phyloP scores from a whole-genome alignment of 345 rosid genomes.

The Nasturtium officinale region DNA sequence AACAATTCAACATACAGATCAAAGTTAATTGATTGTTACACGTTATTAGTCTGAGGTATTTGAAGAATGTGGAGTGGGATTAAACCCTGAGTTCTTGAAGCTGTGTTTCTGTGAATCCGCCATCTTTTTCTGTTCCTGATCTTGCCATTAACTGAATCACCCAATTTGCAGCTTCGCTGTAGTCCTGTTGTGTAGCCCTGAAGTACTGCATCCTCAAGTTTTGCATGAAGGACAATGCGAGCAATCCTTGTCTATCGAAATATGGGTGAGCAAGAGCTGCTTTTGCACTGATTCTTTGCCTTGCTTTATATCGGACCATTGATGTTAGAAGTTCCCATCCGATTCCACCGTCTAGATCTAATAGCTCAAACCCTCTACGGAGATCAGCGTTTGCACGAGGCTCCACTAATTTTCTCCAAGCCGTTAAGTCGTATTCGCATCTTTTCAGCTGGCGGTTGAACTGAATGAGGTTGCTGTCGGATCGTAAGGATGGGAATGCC shows the following conservation, averaged over 20 bases:
- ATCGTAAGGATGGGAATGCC: slow-evolving; percentile 86
- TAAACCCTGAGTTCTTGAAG: slow-evolving; percentile 79
- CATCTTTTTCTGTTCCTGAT: slow-evolving; percentile 87
- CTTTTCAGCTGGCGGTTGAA: slow-evolving; percentile 92
- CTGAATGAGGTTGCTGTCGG: slow-evolving; percentile 83
- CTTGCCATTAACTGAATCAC: slow-evolving; percentile 79
- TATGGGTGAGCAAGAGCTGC: slow-evolving; percentile 88
- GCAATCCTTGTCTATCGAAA: slow-evolving; percentile 74
- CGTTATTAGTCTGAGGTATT: background rate
- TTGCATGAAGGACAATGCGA: slow-evolving; percentile 84
- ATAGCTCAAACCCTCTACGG: slow-evolving; percentile 69
- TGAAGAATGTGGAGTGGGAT: slow-evolving; percentile 13
- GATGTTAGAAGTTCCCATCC: slow-evolving; percentile 97
- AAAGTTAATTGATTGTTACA: background rate
- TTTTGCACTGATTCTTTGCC: slow-evolving; percentile 87
- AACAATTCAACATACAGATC: background rate
- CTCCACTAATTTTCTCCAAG: slow-evolving; percentile 82
- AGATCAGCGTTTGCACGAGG: slow-evolving; percentile 83
- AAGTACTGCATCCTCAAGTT: slow-evolving; percentile 71
- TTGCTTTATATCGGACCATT: slow-evolving; percentile 89
- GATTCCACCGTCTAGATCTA: slow-evolving; percentile 80
- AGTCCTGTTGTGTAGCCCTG: slow-evolving; percentile 89
- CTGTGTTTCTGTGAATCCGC: slow-evolving; percentile 96
- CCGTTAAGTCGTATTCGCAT: slow-evolving; percentile 79
- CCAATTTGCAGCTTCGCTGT: slow-evolving; percentile 82